Percentiles rank a stretch among this genome's conserved stretches.
Evolutionary conservation across 352 stramenopile genomes (phyloP).

Genomic region (Peronospora farinosa): DNA sequence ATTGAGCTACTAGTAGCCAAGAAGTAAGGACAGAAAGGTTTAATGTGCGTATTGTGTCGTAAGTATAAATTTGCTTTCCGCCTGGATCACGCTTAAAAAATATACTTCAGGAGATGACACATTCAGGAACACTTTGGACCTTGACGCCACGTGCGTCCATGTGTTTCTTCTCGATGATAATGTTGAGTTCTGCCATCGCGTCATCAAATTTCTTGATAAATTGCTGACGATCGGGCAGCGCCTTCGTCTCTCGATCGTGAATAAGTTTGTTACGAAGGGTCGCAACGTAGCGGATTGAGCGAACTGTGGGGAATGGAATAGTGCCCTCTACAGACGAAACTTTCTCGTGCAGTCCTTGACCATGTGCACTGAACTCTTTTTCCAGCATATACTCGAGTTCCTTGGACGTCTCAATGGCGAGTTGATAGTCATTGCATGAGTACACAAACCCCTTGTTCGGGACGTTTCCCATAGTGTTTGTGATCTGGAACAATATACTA

Average conservation of each 20-base stretch:
- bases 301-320: constrained; percentile 46
- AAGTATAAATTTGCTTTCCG: constrained; percentile 5
- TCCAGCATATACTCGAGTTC: constrained; percentile 69
- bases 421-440: constrained; percentile 71
- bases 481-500: not conserved
- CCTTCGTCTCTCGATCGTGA: constrained; percentile 58
- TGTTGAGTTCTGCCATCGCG: constrained; percentile 52
- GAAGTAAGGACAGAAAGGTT: constrained; percentile 14
- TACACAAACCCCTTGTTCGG: constrained; percentile 28
- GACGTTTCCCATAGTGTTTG: constrained; percentile 18
- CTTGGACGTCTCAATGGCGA: constrained; percentile 78
- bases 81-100: not conserved
- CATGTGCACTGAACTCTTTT: constrained; percentile 54
- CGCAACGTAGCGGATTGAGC: constrained; percentile 70
- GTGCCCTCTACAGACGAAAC: constrained; percentile 40
- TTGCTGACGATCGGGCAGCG: constrained; percentile 45
- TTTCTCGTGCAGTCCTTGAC: constrained; percentile 70
- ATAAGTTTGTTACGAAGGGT: constrained; percentile 79
- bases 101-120: constrained; percentile 28
- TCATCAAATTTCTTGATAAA: constrained; percentile 66
- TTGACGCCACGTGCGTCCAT: constrained; percentile 17
- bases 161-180: constrained; percentile 53
- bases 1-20: constrained; percentile 38
- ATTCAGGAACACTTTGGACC: constrained; percentile 8
- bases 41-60: constrained; percentile 2